Percentiles rank a stretch among this genome's conserved stretches.
These are phyloP conservation scores for Myxozyma nipponensis DNA, from an alignment of 805 yeast species.

Conservation along the genomic window DNA sequence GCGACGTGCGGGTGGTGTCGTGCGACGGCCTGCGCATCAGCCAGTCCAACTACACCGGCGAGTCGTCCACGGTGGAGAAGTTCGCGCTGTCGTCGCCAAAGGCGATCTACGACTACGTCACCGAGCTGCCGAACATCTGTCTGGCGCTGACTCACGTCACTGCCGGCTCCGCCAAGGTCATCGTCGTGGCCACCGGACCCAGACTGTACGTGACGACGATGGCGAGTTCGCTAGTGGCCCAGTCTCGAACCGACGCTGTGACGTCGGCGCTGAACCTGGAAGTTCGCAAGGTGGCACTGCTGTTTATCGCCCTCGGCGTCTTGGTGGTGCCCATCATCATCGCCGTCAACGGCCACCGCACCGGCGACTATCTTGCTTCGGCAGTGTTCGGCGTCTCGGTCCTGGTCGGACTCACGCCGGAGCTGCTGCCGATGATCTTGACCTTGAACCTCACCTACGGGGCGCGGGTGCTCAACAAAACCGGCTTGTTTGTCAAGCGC, in stretches of 20 bases:
- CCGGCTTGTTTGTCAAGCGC: constrained; percentile 22
- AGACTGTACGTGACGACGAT: constrained; percentile 26
- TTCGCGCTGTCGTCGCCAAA: constrained; percentile 6
- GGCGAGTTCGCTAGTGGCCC: constrained; percentile 24
- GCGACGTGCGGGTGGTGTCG: constrained; percentile 68
- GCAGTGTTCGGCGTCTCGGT: constrained; percentile 27
- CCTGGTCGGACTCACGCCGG: constrained; percentile 26
- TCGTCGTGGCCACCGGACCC: constrained; percentile 21
- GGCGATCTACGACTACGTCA: constrained; percentile 10
- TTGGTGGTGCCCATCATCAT: constrained; percentile 26
- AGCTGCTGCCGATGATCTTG: constrained; percentile 27
- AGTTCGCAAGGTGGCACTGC: constrained; percentile 26
- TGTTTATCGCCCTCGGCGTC: constrained; percentile 23
- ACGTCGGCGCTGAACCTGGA: constrained; percentile 23
- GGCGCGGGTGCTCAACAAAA: constrained; percentile 26
- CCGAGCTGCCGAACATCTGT: constrained; percentile 25
- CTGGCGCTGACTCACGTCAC: constrained; percentile 24
- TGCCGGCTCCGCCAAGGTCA: constrained; percentile 24
- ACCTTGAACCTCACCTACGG: constrained; percentile 26
- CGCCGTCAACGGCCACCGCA: constrained; percentile 24
- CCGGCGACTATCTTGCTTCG: constrained; percentile 24
- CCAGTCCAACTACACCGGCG: constrained; percentile 85
- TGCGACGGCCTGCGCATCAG: constrained; percentile 79
- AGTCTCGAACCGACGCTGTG: constrained; percentile 23
- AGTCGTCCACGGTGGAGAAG: constrained; percentile 32